phyloP scores from a whole-genome alignment of 192 early-diverging fungal genomes.

The Thamnidium elegans region DNA sequence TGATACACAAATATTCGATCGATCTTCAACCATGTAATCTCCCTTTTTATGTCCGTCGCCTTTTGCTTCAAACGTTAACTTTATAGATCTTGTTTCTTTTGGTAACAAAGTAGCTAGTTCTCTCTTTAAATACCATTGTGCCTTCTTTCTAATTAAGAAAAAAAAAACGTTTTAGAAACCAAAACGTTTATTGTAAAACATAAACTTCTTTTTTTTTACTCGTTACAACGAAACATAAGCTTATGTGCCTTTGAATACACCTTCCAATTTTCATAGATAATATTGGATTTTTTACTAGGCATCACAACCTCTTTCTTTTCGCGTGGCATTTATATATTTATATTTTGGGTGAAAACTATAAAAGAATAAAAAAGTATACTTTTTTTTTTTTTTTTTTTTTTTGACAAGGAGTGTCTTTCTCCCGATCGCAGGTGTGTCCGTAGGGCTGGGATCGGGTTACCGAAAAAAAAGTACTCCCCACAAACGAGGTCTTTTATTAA shows the following conservation, averaged over 20 bases:
- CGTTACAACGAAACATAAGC: conserved; percentile 41
- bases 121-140: conserved; percentile 34
- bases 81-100: conserved; percentile 22
- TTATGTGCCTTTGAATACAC: conserved; percentile 35
- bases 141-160: conserved; percentile 29
- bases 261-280: conserved; percentile 42
- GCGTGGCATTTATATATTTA: neutral
- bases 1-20: conserved; percentile 33
- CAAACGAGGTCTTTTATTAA: too few relatives aligned
- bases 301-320: conserved; percentile 17
- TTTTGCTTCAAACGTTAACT: conserved; percentile 33
- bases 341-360: too few relatives aligned
- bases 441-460: too few relatives aligned
- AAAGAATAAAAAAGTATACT: too few relatives aligned
- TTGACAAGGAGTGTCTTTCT: too few relatives aligned
- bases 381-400: too few relatives aligned
- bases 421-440: too few relatives aligned
- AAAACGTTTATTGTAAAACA: neutral
- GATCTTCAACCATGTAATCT: conserved; percentile 39
- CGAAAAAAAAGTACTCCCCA: too few relatives aligned
- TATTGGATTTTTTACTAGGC: conserved; percentile 17
- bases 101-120: conserved; percentile 20
- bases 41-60: conserved; percentile 30
- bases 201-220: conserved; percentile 3
- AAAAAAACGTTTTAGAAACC: neutral